Evolutionary conservation across 1,284 basidiomycete genomes (phyloP).

Genomic region (Erythrobasidium hasegawianum): DNA sequence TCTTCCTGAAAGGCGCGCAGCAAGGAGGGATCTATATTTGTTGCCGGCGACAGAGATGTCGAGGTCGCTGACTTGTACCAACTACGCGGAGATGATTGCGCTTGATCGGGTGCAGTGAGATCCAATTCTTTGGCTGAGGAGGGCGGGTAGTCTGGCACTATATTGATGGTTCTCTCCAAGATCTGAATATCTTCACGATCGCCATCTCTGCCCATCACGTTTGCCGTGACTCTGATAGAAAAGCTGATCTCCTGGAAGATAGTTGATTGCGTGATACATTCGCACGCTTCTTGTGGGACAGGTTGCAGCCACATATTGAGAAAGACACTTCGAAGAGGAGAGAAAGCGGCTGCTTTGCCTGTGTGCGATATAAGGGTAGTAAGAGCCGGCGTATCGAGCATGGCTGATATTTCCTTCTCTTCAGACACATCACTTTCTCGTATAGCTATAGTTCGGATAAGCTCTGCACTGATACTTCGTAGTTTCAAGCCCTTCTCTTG

Average conservation of each 20-base stretch:
- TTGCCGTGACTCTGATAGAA: conserved; percentile 7
- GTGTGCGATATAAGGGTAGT: conserved; percentile 24
- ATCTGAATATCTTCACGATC: conserved; percentile 31
- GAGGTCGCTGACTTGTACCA: not conserved
- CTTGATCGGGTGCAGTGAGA: not conserved
- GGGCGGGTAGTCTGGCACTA: conserved; percentile 32
- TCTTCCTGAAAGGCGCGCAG: conserved; percentile 12
- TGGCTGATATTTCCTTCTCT: conserved; percentile 13
- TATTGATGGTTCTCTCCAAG: conserved; percentile 14
- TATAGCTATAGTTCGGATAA: conserved; percentile 8
- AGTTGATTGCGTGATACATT: conserved; percentile 34
- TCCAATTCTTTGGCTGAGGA: not conserved
- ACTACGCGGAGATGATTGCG: not conserved
- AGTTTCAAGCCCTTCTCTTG: conserved; percentile 34
- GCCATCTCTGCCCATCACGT: conserved; percentile 17
- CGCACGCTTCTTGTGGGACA: conserved; percentile 26
- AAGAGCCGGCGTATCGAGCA: conserved; percentile 17
- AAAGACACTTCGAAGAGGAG: conserved; percentile 28
- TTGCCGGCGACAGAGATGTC: not conserved
- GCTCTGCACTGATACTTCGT: conserved; percentile 21
- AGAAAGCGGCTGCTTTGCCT: conserved; percentile 35
- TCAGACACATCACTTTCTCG: not conserved
- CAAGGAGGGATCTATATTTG: not conserved
- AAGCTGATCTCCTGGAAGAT: conserved; percentile 30
- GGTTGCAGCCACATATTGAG: conserved; percentile 36